Percentiles rank a stretch among this genome's conserved stretches.
Evolutionary conservation across 257 asterid species (phyloP).

Genomic region (Nicotiana undulata): DNA sequence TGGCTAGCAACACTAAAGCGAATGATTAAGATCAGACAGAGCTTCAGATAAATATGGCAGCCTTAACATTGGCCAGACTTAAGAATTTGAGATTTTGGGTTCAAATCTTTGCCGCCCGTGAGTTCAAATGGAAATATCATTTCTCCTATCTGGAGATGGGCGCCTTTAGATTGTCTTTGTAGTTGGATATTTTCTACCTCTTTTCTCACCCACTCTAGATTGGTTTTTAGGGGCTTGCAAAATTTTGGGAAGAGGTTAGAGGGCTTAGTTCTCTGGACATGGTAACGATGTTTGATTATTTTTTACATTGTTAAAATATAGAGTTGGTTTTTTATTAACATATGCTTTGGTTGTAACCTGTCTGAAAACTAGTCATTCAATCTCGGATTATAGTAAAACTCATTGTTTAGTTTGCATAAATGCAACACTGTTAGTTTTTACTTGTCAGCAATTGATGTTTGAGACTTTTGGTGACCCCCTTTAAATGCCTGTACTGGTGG

Average conservation of each 20-base stretch:
- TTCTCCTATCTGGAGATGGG: not conserved
- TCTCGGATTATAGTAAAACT: not conserved
- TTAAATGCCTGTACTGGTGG: not conserved
- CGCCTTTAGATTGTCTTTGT: not conserved
- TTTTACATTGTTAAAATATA: constrained; percentile 1
- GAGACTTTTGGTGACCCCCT: not conserved
- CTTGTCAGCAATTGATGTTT: not conserved
- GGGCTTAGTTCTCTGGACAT: constrained; percentile 2
- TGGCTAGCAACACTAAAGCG: constrained; percentile 88
- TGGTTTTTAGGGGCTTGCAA: constrained; percentile 6
- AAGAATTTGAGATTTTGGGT: not conserved
- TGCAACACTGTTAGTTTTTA: not conserved
- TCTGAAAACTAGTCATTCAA: not conserved
- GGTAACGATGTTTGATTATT: constrained; percentile 1
- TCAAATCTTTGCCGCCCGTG: not conserved
- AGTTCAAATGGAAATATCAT: not conserved
- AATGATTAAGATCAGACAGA: constrained; percentile 86
- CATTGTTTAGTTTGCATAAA: not conserved
- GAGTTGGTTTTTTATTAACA: not conserved
- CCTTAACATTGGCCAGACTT: not conserved
- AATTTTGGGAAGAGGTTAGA: constrained; percentile 8
- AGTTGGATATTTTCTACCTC: constrained; percentile 8
- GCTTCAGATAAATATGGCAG: constrained; percentile 40
- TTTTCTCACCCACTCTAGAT: constrained; percentile 7
- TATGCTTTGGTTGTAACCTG: constrained; percentile 1